Percentiles rank a stretch among this genome's conserved stretches.
Conservation (phyloP, 805 yeast species). For the Cyberlindnera suaveolens region DNA sequence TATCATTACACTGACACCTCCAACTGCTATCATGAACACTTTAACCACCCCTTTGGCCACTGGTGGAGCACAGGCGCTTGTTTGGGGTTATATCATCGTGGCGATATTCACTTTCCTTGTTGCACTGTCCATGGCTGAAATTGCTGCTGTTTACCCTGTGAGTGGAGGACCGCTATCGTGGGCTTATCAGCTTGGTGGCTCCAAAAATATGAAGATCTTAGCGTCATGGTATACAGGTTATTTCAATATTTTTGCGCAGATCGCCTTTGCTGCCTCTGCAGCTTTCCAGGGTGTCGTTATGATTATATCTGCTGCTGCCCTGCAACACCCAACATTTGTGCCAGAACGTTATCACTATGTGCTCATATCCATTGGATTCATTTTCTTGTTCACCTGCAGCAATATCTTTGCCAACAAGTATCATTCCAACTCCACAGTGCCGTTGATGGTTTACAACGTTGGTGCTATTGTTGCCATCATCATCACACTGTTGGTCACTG, state of each 20-base stretch:
- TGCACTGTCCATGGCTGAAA: constrained; percentile 25
- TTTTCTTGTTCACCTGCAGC: constrained; percentile 17
- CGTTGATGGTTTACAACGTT: constrained; percentile 16
- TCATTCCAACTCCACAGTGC: constrained; percentile 19
- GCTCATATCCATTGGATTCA: constrained; percentile 19
- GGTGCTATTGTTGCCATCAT: constrained; percentile 17
- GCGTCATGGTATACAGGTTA: constrained; percentile 28
- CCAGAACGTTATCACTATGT: constrained; percentile 20
- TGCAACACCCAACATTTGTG: constrained; percentile 13
- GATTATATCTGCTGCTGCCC: constrained; percentile 17
- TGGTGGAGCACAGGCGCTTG: constrained; percentile 24
- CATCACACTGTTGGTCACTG: constrained; percentile 16
- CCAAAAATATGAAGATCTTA: constrained; percentile 19
- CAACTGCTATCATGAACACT: constrained; percentile 23
- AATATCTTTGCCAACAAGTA: constrained; percentile 20
- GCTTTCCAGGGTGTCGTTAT: constrained; percentile 22
- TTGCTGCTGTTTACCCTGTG: constrained; percentile 29
- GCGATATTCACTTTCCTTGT: constrained; percentile 21
- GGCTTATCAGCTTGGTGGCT: constrained; percentile 27
- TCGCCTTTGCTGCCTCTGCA: constrained; percentile 22
- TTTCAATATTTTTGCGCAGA: constrained; percentile 24
- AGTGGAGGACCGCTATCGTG: constrained; percentile 31
- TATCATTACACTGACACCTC: constrained; percentile 21
- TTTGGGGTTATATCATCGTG: constrained; percentile 25
- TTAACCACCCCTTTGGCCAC: constrained; percentile 18